These are phyloP conservation scores for Dimocarpus longan DNA, from an alignment of 345 rosid species.

Conservation along the genomic window DNA sequence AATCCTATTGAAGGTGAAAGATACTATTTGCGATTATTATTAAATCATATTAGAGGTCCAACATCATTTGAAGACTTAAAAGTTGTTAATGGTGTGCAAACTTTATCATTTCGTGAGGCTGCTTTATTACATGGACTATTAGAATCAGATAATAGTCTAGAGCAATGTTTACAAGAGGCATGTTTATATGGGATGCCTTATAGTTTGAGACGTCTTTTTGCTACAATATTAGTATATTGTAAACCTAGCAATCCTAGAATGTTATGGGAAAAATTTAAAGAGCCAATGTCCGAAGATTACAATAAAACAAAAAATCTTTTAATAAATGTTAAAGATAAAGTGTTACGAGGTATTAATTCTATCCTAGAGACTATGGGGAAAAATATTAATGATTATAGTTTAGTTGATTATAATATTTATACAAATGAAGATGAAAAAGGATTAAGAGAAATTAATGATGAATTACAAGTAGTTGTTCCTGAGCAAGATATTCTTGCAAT, in stretches of 20 bases:
- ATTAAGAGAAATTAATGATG: neutral
- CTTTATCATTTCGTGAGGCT: neutral
- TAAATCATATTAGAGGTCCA: neutral
- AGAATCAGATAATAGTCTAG: neutral
- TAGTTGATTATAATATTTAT: neutral
- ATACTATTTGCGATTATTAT: neutral
- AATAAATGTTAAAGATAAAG: neutral
- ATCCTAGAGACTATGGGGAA: neutral
- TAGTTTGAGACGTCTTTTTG: neutral
- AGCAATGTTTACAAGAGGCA: neutral
- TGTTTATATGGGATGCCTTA: neutral
- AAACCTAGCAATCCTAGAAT: neutral
- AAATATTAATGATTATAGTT: neutral
- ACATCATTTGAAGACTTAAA: neutral
- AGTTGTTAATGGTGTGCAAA: neutral
- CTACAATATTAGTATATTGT: neutral
- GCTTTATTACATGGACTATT: neutral
- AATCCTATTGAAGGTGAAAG: neutral
- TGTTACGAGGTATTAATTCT: neutral
- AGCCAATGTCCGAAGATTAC: neutral
- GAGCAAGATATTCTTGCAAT: neutral
- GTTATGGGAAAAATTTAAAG: neutral
- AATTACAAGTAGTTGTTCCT: neutral
- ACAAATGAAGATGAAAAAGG: neutral
- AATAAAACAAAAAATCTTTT: neutral